Base-by-base conservation (phyloP, 129 eudicot species). In the Deinandra increscens region DNA sequence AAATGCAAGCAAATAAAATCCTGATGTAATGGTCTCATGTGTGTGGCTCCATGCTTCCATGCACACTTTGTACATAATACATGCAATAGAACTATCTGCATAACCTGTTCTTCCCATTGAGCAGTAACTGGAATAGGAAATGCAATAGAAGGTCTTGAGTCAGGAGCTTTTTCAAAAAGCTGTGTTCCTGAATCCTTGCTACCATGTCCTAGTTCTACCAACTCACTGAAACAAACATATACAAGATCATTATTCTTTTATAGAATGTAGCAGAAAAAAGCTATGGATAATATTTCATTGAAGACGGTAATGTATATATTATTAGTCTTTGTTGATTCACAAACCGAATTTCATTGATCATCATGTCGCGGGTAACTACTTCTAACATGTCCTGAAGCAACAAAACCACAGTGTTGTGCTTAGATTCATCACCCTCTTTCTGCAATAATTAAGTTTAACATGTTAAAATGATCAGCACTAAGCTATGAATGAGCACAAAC, bases 31-130 rank as follows among this genome's bases (percentile, higher is more conserved):
- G 49, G 45, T 61, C 19, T 15, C 13, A 63, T 67, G 54, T 53
- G 78, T 62, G 70, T 42, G 18, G 31, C 55, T 61, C 55, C 41
- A 36, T 38, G 74, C 18, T 46, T 61, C 54, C 49, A 45, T 38
- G 74, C 29, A 60, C 67, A 17, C 31, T n/a, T 59, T 36, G 34
- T 77, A 60, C 14, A 46, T 19, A 48, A 46, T 33, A 19, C 31
- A 51, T 64, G 72, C 7, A 38, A 37, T 29, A 13, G 54, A 20
- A 70, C 67, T 20, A 62, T 48, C 38, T 34, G 19, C 43, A 49
- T 59, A 43, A 91, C 99, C 99, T 94, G 96, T 72, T 94, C 99
- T 78, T 89, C 94, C 99, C 99, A 94, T 42, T 94, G 99, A 78
- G 99, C 82, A 55, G 97, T 78, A 72, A 81, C 84, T 45, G 81